These are phyloP conservation scores for Russula foetens DNA, from an alignment of 768 basidiomycete species.

Conservation along the genomic window DNA sequence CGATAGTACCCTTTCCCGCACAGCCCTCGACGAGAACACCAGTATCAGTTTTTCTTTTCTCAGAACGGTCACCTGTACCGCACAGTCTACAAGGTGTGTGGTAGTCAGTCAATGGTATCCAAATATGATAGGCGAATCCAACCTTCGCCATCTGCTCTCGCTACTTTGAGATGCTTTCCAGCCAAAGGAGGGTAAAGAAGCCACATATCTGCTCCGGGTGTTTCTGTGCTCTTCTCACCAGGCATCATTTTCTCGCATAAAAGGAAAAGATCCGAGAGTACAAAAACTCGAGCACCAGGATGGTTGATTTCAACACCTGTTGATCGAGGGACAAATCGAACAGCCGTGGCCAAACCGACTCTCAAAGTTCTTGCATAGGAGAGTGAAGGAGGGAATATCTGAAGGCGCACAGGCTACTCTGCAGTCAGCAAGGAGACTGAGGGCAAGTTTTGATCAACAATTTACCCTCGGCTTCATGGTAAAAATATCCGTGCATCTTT, in stretches of 20 bases:
- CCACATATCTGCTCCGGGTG: slow-evolving; percentile 72
- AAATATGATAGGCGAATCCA: slow-evolving; percentile 21
- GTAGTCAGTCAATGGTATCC: neutral
- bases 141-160: slow-evolving; percentile 56
- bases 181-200: slow-evolving; percentile 92
- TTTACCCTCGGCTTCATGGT: slow-evolving; percentile 87
- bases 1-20: slow-evolving; percentile 53
- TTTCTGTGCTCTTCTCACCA: slow-evolving; percentile 45
- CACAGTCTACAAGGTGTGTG: slow-evolving; percentile 43
- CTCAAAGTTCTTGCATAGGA: slow-evolving; percentile 74
- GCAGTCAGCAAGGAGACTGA: neutral
- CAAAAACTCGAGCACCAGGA: slow-evolving; percentile 69
- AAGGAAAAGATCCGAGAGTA: slow-evolving; percentile 90
- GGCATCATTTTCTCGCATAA: slow-evolving; percentile 76
- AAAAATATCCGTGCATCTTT: slow-evolving; percentile 85
- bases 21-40: slow-evolving; percentile 46
- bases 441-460: slow-evolving; percentile 10
- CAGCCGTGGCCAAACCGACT: slow-evolving; percentile 57
- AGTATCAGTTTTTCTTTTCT: slow-evolving; percentile 76
- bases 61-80: slow-evolving; percentile 75
- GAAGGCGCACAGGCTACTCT: slow-evolving; percentile 79
- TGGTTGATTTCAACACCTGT: slow-evolving; percentile 74
- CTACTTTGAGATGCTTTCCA: slow-evolving; percentile 81
- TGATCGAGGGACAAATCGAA: slow-evolving; percentile 70
- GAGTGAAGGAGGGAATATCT: slow-evolving; percentile 76